Evolutionary conservation across 2,329 filamentous ascomycete genomes (phyloP), one percentile per base, ranked within the genome.

Genomic region (Nemania bipapillata): DNA sequence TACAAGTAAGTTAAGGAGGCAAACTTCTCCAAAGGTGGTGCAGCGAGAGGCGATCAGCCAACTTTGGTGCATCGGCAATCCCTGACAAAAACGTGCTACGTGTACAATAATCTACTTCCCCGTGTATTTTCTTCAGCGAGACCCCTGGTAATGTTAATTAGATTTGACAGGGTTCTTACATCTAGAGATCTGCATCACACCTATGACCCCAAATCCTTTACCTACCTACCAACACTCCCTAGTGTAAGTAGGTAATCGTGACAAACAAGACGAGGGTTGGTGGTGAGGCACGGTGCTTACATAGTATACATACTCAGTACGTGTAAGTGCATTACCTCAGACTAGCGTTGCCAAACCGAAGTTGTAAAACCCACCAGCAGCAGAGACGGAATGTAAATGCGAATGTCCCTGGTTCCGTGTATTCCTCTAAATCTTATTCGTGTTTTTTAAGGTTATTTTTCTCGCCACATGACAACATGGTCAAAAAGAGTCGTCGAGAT

Each of bases 41-140:
- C 22, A 54, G 58, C 17, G 17, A n/a, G 64, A 57, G 40, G 12
- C 61, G 40, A 64, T 64, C 65, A 52, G 11, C 37, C 12, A 68
- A 45, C 55, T 50, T 64, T 64, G 54, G 50, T 58, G 53, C 45
- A 62, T 69, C 42, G 37, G 32, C 49, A 35, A 69, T 62, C 66
- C 66, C 53, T 62, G 66, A 42, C 56, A 42, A 69, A 61, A 68
- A 65, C 62, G 63, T 69, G 66, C 62, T 66, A 65, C 61, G 62
- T 61, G 56, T 61, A 58, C 58, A 37, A 56, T 42, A 59, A 50
- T 28, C 45, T 56, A 17, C 54, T 60, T 63, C 32, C 47, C 65
- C 49, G 55, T 68, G 20, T 59, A 9, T 22, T 35, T 50, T 59
- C 40, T 32, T 50, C 35, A 49, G 56, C 60, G 37, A 50, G 49